Evolutionary conservation across 768 basidiomycete genomes (phyloP), one percentile per base, ranked within the genome.

Genomic region (Porphyrellus cyaneotinctus): DNA sequence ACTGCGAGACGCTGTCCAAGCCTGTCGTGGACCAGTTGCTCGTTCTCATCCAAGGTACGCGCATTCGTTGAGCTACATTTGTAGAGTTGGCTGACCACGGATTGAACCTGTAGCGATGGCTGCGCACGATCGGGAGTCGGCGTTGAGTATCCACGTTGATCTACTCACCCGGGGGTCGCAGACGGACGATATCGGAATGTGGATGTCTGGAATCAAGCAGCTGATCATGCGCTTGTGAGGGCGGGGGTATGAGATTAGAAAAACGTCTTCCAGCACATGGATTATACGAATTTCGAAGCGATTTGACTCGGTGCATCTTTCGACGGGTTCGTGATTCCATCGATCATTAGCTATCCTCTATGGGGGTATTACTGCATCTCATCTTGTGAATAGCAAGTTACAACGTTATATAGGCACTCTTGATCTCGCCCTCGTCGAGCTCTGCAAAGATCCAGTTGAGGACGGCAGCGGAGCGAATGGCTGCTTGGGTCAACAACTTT

Each of bases 161-260:
- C 72, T 97, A 26, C 75, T 97, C 42, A 94, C 91, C 3, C 74
- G 78, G 43, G 88, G 86, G 23, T 86, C 88, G 46, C 79, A 83
- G 51, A 87, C 86, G 37, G 87, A 91, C 47, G 91, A 95, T 60
- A 91, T 95, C 64, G 84, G 81, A 2, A 63, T 88, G 50, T 88
- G 85, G 86, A 89, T 94, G 91, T 85, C 91, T 13, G 91, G 88
- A 8, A 72, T 95, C 52, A 95, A 95, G 70, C 91, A 93, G 66
- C 70, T 97, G 59, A 88, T 95, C 64, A 74, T 84, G 75, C 78
- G 81, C 59, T 60, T 91, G 70, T 89, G 54, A 55, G 38, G 41
- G 41, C 23, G 22, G 18, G 1, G 18, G 1, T 14, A 8, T 42
- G 17, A 24, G 7, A 14, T 20, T 41, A 41, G 2, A 24, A 24